These are phyloP conservation scores for Zygnema cylindricum DNA, from an alignment of 139 green algal genomes.

Conservation along the genomic window DNA sequence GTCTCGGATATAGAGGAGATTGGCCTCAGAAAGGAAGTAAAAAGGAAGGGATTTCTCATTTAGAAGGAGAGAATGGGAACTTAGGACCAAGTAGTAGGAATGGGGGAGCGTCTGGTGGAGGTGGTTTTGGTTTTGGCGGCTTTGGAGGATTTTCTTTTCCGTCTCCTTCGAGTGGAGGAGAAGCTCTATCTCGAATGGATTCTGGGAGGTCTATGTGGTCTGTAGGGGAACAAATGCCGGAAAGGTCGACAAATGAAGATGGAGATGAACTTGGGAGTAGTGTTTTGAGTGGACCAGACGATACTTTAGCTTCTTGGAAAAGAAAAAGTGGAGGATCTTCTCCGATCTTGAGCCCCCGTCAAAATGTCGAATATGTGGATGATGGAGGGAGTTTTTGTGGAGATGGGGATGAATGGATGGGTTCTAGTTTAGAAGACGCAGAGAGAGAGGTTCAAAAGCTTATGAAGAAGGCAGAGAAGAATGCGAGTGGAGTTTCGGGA, in stretches of 20 bases:
- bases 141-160: slow-evolving; percentile 56
- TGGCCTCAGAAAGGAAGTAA: too few species aligned
- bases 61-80: too few species aligned
- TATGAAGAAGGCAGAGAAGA: background rate
- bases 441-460: background rate
- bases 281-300: slow-evolving; percentile 25
- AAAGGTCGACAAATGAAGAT: background rate
- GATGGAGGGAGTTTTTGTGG: slow-evolving; percentile 9
- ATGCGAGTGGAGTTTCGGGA: background rate
- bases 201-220: slow-evolving; percentile 55
- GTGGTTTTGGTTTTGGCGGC: slow-evolving; percentile 27
- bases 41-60: too few species aligned
- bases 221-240: slow-evolving; percentile 21
- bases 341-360: slow-evolving; percentile 34
- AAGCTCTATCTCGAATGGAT: slow-evolving; percentile 28
- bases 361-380: background rate
- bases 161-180: slow-evolving; percentile 18
- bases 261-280: background rate
- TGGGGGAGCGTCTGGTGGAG: background rate
- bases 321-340: slow-evolving; percentile 31
- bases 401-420: background rate
- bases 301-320: slow-evolving; percentile 48
- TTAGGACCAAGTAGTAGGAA: too few species aligned
- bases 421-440: background rate
- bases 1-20: too few species aligned